Evolutionary conservation across 306 rosid species (phyloP), one percentile per base, ranked within the genome.

Genomic region (Inga leiocalycina): DNA sequence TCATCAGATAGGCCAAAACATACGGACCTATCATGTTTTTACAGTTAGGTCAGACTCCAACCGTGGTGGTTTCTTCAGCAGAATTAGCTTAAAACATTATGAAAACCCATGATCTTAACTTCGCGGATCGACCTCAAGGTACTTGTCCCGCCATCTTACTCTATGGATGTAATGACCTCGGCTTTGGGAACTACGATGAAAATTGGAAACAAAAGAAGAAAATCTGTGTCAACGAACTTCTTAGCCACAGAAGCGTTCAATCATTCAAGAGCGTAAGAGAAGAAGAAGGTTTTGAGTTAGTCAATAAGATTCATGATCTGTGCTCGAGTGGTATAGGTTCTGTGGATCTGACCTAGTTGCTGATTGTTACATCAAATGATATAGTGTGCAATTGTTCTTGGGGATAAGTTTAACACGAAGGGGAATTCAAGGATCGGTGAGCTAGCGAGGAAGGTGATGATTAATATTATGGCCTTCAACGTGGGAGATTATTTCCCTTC

Each of bases 401-500:
- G 91, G n/a, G 27, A 3, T 3, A 72, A 27, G 71, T 76, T 22
- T 13, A 45, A 41, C 12, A 56, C 6, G 17, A 44, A 68, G 32
- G 51, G 51, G 13, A 13, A 80, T 5, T 19, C 39, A 2, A 67
- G 37, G 2, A 49, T 83, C 35, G 67, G 41, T 43, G 57, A 34
- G 51, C 54, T 85, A 3, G 59, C 59, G 8, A 52, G 59, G 22
- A 17, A 52, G 59, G 59, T 52, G 22, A 52, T 52, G 59, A 52
- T 52, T 4, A 51, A 2, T 51, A 46, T 83, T 88, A 48, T 14
- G 56, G 17, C 56, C 20, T 51, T 51, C 52, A 80, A 0, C 67
- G 20, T 85, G 64, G 76, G 79, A 61, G 91, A 83, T 80, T 75
- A 71, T 17, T 82, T 88, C 24, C 83, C 88, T 71, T 67, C 13